Percentiles rank a stretch among this genome's conserved stretches.
Evolutionary conservation across 2,329 filamentous ascomycete genomes (phyloP).

Genomic region (Scortechinia acanthostroma): DNA sequence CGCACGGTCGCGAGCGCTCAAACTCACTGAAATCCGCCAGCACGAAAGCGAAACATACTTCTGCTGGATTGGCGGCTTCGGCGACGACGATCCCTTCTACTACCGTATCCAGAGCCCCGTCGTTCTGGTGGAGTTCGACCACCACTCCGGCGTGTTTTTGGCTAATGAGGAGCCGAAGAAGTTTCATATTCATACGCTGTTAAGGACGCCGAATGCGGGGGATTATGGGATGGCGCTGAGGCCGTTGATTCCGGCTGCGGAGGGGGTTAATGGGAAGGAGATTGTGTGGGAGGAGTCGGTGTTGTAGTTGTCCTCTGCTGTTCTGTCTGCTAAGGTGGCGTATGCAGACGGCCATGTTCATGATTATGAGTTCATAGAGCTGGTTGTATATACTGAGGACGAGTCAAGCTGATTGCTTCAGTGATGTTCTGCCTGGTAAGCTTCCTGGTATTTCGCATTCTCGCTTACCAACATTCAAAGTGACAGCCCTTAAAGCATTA

Average conservation of each 20-base stretch:
- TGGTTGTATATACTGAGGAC: too few relatives aligned
- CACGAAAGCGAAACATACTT: conserved; percentile 70
- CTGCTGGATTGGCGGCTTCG: conserved; percentile 69
- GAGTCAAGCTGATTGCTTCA: too few relatives aligned
- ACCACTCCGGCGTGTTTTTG: conserved; percentile 73
- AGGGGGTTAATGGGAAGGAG: conserved; percentile 23
- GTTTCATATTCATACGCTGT: conserved; percentile 72
- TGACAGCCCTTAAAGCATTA: too few relatives aligned
- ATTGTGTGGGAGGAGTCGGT: neutral
- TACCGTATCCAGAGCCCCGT: conserved; percentile 73
- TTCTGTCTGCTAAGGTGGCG: too few relatives aligned
- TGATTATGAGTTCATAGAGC: too few relatives aligned
- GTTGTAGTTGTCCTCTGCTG: too few relatives aligned
- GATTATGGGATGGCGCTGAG: conserved; percentile 62
- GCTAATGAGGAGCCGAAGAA: conserved; percentile 67
- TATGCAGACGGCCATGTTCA: too few relatives aligned
- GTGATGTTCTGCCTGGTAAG: too few relatives aligned
- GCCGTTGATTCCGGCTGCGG: conserved; percentile 18
- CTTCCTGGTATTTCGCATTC: too few relatives aligned
- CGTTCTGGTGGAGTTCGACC: conserved; percentile 70
- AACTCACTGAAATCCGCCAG: conserved; percentile 41
- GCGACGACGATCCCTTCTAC: conserved; percentile 66
- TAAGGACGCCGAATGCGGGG: conserved; percentile 67
- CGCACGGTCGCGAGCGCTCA: conserved; percentile 36
- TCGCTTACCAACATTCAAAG: too few relatives aligned